Conservation (phyloP, 371 early-diverging fungal genomes). For the Thermomucor indicae-seudaticae region DNA sequence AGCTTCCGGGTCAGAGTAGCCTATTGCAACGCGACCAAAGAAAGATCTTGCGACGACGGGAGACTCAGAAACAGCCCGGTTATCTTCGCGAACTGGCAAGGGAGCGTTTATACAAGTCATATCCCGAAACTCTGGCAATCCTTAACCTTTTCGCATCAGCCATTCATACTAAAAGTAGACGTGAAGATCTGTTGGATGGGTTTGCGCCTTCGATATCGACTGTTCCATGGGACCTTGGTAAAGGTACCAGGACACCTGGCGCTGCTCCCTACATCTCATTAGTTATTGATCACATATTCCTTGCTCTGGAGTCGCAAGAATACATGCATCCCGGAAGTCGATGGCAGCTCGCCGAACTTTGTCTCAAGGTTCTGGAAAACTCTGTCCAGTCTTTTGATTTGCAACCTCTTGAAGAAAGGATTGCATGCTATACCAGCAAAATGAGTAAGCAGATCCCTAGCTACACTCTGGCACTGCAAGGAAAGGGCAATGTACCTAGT, state of each 20-base stretch:
- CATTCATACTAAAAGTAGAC: constrained; percentile 53
- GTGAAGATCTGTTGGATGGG: constrained; percentile 31
- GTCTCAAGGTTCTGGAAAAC: constrained; percentile 75
- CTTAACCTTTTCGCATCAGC: constrained; percentile 70
- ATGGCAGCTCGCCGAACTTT: constrained; percentile 75
- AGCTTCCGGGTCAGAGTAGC: constrained; percentile 3
- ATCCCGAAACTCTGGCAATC: constrained; percentile 83
- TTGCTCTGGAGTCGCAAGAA: constrained; percentile 61
- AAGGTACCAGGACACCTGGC: constrained; percentile 63
- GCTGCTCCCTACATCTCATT: constrained; percentile 77
- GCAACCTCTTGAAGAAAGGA: constrained; percentile 11
- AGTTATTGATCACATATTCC: constrained; percentile 77
- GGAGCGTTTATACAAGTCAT: constrained; percentile 59
- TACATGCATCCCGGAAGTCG: constrained; percentile 68
- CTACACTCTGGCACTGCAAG: constrained; percentile 10
- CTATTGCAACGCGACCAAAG: background rate
- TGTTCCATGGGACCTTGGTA: constrained; percentile 59
- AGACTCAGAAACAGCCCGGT: constrained; percentile 1
- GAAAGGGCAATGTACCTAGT: constrained; percentile 17
- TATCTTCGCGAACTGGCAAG: constrained; percentile 26
- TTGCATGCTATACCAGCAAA: constrained; percentile 2
- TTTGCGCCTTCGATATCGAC: constrained; percentile 40
- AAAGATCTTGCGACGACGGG: background rate
- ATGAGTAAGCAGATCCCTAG: background rate
- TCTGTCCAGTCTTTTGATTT: constrained; percentile 76